A percentile compares a stretch with the other conserved stretches of the same genome.
Conservation (phyloP, 1,284 basidiomycete genomes). For the Trichosporon coremiiforme region DNA sequence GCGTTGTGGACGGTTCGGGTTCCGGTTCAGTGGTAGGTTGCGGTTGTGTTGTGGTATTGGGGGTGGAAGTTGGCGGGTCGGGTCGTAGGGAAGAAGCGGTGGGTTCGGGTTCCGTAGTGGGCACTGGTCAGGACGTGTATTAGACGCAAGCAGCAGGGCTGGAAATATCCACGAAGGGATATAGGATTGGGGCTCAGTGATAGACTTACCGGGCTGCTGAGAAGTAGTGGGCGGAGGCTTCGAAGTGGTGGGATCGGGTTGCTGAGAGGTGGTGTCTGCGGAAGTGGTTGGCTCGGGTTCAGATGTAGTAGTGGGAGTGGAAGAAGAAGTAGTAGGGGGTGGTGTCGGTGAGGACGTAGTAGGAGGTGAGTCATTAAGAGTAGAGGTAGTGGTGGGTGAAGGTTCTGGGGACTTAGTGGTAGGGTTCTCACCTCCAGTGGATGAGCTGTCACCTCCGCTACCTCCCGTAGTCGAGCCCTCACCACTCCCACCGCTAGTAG, state of each 20-base stretch:
- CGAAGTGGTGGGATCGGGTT: neutral
- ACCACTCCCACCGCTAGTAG: constrained; percentile 1
- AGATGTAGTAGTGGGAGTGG: neutral
- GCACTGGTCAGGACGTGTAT: constrained; percentile 18
- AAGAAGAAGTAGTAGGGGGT: neutral
- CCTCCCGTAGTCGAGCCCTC: constrained; percentile 12
- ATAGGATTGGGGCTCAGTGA: constrained; percentile 4
- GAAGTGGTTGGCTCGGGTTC: constrained; percentile 14
- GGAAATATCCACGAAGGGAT: constrained; percentile 2
- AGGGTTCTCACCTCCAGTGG: constrained; percentile 12
- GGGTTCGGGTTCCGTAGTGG: constrained; percentile 1
- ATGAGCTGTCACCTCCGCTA: constrained; percentile 10
- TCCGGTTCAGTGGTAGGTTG: constrained; percentile 13
- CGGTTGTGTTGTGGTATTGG: neutral
- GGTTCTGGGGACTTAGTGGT: constrained; percentile 11
- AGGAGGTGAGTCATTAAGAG: neutral
- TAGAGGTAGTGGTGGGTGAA: constrained; percentile 13
- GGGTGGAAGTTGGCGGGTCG: neutral
- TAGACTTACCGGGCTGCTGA: neutral
- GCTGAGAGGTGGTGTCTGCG: neutral
- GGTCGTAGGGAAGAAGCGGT: neutral
- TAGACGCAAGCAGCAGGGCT: neutral
- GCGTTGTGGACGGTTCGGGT: constrained; percentile 1
- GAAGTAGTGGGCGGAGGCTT: constrained; percentile 10
- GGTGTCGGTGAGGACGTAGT: neutral